phyloP scores from a whole-genome alignment of 345 rosid genomes.

The Syzygium grande region DNA sequence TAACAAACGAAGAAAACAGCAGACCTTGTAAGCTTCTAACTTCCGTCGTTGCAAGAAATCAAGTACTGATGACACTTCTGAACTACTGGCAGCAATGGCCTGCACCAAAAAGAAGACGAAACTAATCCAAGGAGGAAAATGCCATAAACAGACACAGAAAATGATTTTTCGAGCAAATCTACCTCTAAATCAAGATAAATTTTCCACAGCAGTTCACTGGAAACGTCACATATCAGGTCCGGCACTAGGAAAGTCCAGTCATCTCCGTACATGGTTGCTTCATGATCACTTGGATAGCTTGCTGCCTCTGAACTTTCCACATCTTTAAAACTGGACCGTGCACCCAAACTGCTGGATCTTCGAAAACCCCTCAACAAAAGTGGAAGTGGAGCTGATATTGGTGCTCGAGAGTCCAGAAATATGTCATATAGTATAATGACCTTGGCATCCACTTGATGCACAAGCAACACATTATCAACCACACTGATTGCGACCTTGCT shows the following conservation, averaged over 20 bases:
- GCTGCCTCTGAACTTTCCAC: constrained; percentile 38
- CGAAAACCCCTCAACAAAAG: constrained; percentile 66
- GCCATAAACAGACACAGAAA: background rate
- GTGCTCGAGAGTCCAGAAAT: constrained; percentile 87
- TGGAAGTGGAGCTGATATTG: constrained; percentile 98
- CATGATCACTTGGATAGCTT: constrained; percentile 32
- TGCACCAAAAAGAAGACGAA: constrained; percentile 23
- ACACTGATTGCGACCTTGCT: constrained; percentile 79
- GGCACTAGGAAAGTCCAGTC: constrained; percentile 91
- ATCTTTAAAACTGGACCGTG: constrained; percentile 40
- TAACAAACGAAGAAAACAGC: background rate
- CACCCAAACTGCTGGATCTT: constrained; percentile 35
- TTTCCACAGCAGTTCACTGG: constrained; percentile 78
- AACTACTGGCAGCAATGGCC: constrained; percentile 95
- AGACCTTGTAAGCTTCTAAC: constrained; percentile 86
- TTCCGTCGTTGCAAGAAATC: constrained; percentile 92
- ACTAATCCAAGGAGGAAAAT: background rate
- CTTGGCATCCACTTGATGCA: constrained; percentile 97
- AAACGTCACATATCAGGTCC: constrained; percentile 75
- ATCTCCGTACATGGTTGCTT: constrained; percentile 64
- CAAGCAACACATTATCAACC: constrained; percentile 86
- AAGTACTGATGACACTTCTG: constrained; percentile 76
- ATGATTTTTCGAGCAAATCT: constrained; percentile 15
- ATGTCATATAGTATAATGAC: constrained; percentile 93
- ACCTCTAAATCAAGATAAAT: constrained; percentile 86